phyloP scores from a whole-genome alignment of 2,329 filamentous ascomycete genomes.

The Botryosphaeria dothidea region DNA sequence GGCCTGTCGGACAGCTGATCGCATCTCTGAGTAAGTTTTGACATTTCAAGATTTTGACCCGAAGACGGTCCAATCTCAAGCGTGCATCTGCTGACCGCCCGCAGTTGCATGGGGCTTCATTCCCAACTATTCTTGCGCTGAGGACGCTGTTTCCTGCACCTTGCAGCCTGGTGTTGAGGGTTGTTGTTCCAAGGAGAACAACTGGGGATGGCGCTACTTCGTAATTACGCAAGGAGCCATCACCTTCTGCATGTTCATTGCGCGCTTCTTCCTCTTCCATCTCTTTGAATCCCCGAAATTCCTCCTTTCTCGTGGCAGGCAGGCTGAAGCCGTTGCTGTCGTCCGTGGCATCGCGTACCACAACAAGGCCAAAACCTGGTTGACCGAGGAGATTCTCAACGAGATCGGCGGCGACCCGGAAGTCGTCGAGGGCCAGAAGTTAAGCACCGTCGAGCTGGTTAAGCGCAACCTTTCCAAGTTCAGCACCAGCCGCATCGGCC shows the following conservation, averaged over 20 bases:
- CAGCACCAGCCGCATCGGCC: constrained; percentile 65
- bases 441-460: constrained; percentile 52
- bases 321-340: constrained; percentile 76
- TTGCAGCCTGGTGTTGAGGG: background rate
- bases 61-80: background rate
- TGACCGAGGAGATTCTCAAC: constrained; percentile 70
- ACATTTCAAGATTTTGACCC: background rate
- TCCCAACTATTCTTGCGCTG: constrained; percentile 60
- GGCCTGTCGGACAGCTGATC: constrained; percentile 78
- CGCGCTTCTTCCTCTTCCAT: constrained; percentile 78
- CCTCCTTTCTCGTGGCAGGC: constrained; percentile 72
- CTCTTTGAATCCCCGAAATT: constrained; percentile 87
- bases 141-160: constrained; percentile 17
- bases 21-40: constrained; percentile 54
- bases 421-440: constrained; percentile 39
- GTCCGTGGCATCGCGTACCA: constrained; percentile 75
- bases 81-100: constrained; percentile 26
- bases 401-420: constrained; percentile 53
- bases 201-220: constrained; percentile 75
- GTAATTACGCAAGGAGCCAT: constrained; percentile 69
- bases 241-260: constrained; percentile 75
- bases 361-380: constrained; percentile 55
- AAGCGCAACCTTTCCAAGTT: constrained; percentile 65
- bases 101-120: constrained; percentile 74
- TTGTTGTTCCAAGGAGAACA: constrained; percentile 50